Evolutionary conservation across 345 rosid species (phyloP).

Genomic region (Euphorbia tirucalli): DNA sequence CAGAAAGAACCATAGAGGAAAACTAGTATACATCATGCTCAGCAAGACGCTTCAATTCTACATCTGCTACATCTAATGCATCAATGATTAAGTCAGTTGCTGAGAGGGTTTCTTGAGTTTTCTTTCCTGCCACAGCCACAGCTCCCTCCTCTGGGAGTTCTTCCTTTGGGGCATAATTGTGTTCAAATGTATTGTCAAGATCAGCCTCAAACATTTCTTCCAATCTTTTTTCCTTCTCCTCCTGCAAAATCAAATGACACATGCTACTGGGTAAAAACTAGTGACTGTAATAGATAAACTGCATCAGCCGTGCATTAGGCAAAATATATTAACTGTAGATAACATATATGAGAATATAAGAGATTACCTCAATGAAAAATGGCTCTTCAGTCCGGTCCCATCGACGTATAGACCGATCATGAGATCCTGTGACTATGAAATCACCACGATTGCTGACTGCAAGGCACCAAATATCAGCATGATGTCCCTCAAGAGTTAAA

Average conservation of each 20-base stretch:
- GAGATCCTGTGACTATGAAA: constrained; percentile 95
- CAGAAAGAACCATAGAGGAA: background rate
- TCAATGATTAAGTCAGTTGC: constrained; percentile 81
- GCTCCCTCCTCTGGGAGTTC: constrained; percentile 94
- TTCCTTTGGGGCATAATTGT: constrained; percentile 56
- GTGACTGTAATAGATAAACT: background rate
- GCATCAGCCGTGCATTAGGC: background rate
- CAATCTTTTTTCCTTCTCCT: constrained; percentile 91
- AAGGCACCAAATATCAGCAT: constrained; percentile 91
- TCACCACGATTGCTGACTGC: constrained; percentile 83
- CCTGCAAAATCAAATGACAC: constrained; percentile 49
- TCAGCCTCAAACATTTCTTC: constrained; percentile 93
- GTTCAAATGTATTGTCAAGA: constrained; percentile 62
- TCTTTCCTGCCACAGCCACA: constrained; percentile 83
- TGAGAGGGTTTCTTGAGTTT: constrained; percentile 66
- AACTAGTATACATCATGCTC: constrained; percentile 56
- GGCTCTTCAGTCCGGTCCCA: constrained; percentile 99
- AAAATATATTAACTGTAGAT: background rate
- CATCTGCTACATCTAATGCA: constrained; percentile 72
- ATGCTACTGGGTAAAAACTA: background rate
- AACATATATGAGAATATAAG: constrained; percentile 8
- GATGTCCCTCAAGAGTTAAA: constrained; percentile 91
- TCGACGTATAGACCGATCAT: constrained; percentile 92
- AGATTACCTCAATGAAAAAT: constrained; percentile 81
- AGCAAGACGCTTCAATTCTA: constrained; percentile 58